phyloP scores from a whole-genome alignment of 768 basidiomycete genomes.

The Neoboletus magnificus region DNA sequence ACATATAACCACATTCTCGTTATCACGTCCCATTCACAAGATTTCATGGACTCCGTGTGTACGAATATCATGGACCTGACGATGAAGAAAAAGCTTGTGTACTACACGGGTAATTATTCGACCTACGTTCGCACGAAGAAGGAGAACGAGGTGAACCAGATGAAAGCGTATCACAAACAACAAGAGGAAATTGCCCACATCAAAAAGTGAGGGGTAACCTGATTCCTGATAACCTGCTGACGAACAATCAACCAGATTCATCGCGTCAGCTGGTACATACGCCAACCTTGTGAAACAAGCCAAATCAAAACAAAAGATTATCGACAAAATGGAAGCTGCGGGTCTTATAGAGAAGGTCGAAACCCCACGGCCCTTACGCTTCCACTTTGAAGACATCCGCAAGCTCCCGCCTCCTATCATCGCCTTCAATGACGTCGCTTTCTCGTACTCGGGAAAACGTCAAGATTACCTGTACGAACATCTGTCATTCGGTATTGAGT shows the following conservation, averaged over 20 bases:
- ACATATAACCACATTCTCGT: slow-evolving; percentile 99
- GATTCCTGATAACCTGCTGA: slow-evolving; percentile 7
- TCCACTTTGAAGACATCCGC: slow-evolving; percentile 94
- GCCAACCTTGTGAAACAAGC: slow-evolving; percentile 98
- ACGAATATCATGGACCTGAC: slow-evolving; percentile 98
- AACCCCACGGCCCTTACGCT: slow-evolving; percentile 64
- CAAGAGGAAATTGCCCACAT: slow-evolving; percentile 98
- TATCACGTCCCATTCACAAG: slow-evolving; percentile 97
- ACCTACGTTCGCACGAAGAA: slow-evolving; percentile 94
- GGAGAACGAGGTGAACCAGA: slow-evolving; percentile 99
- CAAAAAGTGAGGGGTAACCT: slow-evolving; percentile 67
- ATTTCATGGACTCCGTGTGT: slow-evolving; percentile 98
- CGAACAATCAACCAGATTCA: slow-evolving; percentile 59
- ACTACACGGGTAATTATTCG: slow-evolving; percentile 95
- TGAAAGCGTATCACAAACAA: slow-evolving; percentile 99
- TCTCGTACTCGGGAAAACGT: slow-evolving; percentile 90
- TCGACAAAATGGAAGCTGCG: slow-evolving; percentile 99
- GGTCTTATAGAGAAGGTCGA: slow-evolving; percentile 94
- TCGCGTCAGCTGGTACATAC: slow-evolving; percentile 99
- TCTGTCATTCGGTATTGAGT: slow-evolving; percentile 98
- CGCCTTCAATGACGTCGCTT: slow-evolving; percentile 92
- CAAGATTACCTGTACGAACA: slow-evolving; percentile 84
- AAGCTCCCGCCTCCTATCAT: slow-evolving; percentile 97
- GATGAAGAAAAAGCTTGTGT: slow-evolving; percentile 84
- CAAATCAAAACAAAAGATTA: slow-evolving; percentile 99